These are phyloP conservation scores for Ogataea nakhonphanomensis DNA, from an alignment of 805 yeast species.

Conservation along the genomic window DNA sequence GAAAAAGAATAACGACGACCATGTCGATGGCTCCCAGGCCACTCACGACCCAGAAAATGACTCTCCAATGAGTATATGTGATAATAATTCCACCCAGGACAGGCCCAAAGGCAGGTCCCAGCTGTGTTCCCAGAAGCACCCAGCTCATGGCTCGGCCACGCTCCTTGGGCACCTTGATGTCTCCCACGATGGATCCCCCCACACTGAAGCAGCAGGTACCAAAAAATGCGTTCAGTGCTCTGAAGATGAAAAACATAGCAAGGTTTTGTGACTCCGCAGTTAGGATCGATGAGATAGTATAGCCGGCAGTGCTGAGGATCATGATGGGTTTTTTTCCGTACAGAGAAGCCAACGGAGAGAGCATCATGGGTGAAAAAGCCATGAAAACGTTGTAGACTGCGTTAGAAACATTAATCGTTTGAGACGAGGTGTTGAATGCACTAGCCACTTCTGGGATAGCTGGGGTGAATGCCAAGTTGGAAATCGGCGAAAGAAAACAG, in stretches of 20 bases:
- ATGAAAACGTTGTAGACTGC: slow-evolving; percentile 49
- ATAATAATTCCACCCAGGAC: slow-evolving; percentile 51
- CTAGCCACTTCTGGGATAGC: slow-evolving; percentile 49
- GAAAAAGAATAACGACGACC: slow-evolving; percentile 34
- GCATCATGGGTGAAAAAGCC: slow-evolving; percentile 50
- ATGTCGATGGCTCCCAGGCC: slow-evolving; percentile 40
- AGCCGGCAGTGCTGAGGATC: slow-evolving; percentile 38
- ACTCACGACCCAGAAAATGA: slow-evolving; percentile 47
- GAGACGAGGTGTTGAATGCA: slow-evolving; percentile 43
- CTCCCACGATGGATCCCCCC: slow-evolving; percentile 51
- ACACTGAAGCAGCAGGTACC: slow-evolving; percentile 55
- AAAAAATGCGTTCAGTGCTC: slow-evolving; percentile 48
- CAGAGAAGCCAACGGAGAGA: slow-evolving; percentile 48
- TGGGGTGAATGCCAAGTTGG: slow-evolving; percentile 46
- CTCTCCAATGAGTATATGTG: slow-evolving; percentile 51
- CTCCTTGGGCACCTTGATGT: slow-evolving; percentile 46
- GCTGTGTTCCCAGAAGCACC: slow-evolving; percentile 47
- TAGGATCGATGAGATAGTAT: slow-evolving; percentile 20
- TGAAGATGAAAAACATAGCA: slow-evolving; percentile 51
- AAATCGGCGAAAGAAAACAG: slow-evolving; percentile 44
- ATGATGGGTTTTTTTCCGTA: slow-evolving; percentile 49
- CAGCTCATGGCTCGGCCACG: slow-evolving; percentile 52
- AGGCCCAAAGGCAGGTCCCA: slow-evolving; percentile 54
- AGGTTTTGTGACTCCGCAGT: slow-evolving; percentile 47
- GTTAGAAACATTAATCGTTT: slow-evolving; percentile 45